phyloP scores from a whole-genome alignment of 2,329 filamentous ascomycete genomes.

The Davidsoniella neocaledoniae region DNA sequence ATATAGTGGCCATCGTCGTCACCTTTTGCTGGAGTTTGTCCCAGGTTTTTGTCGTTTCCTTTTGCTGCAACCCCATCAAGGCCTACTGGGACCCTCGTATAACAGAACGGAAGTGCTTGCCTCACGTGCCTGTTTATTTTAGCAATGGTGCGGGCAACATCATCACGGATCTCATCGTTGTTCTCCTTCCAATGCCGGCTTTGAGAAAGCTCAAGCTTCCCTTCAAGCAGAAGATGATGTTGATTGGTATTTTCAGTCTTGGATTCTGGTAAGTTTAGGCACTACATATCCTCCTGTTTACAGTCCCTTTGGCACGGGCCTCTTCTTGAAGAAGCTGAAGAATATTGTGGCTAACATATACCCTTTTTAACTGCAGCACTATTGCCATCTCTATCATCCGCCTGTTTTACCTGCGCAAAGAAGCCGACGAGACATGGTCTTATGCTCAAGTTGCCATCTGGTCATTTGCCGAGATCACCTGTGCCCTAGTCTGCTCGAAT shows the following conservation, averaged over 20 bases:
- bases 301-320: not conserved
- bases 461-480: constrained; percentile 24
- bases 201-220: constrained; percentile 21
- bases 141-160: constrained; percentile 22
- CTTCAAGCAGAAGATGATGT: constrained; percentile 17
- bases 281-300: not conserved
- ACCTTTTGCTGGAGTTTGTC: constrained; percentile 17
- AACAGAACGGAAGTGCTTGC: constrained; percentile 16
- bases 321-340: not conserved
- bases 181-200: constrained; percentile 23
- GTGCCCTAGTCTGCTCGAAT: constrained; percentile 24
- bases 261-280: constrained; percentile 19
- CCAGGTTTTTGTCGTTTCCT: constrained; percentile 14
- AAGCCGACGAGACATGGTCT: constrained; percentile 19
- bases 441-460: constrained; percentile 20
- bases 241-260: constrained; percentile 18
- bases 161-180: constrained; percentile 21
- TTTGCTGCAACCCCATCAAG: constrained; percentile 8
- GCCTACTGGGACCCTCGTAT: constrained; percentile 17
- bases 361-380: constrained; percentile 14
- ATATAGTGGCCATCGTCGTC: constrained; percentile 17
- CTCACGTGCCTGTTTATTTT: constrained; percentile 20
- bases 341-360: not conserved
- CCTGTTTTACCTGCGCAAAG: constrained; percentile 18
- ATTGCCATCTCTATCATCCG: constrained; percentile 21